Percentiles rank a stretch among this genome's conserved stretches.
Conservation (phyloP, 2,329 filamentous ascomycete species). For the Coleophoma cylindrospora region DNA sequence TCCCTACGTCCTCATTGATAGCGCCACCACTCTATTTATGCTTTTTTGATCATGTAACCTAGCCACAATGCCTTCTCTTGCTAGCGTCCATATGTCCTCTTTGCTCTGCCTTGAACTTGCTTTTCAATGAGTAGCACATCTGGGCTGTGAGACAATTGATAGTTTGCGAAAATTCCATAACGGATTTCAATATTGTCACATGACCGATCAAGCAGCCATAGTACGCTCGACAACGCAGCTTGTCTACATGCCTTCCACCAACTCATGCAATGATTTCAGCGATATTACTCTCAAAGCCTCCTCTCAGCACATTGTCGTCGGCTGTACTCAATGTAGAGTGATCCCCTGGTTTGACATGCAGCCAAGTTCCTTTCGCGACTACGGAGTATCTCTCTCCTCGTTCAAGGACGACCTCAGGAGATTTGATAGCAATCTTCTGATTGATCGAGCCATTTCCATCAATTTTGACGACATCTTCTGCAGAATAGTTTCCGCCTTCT, state of each 20-base stretch:
- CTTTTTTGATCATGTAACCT: too few species aligned
- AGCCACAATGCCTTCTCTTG: too few species aligned
- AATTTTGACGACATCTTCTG: constrained; percentile 26
- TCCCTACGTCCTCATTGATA: too few species aligned
- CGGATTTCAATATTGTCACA: too few species aligned
- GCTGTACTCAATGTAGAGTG: constrained; percentile 2
- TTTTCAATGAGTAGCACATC: too few species aligned
- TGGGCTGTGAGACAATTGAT: too few species aligned
- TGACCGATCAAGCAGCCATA: too few species aligned
- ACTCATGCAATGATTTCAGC: not conserved
- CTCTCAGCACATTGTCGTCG: constrained; percentile 1
- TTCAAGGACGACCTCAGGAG: constrained; percentile 22
- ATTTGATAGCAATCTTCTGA: constrained; percentile 15
- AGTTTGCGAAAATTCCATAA: too few species aligned
- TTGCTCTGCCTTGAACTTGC: too few species aligned
- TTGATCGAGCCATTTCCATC: constrained; percentile 17
- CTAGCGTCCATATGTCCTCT: too few species aligned
- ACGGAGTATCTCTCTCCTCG: constrained; percentile 27
- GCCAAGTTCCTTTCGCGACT: constrained; percentile 29
- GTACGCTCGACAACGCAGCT: too few species aligned
- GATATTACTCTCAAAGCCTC: constrained; percentile 7
- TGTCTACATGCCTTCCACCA: not conserved
- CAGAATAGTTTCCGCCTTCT: constrained; percentile 13
- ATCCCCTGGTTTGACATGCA: constrained; percentile 26
- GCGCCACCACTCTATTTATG: too few species aligned